Evolutionary conservation across 2,329 filamentous ascomycete species (phyloP), one percentile per base, ranked within the genome.

Genomic region (Penicillium crustosum): DNA sequence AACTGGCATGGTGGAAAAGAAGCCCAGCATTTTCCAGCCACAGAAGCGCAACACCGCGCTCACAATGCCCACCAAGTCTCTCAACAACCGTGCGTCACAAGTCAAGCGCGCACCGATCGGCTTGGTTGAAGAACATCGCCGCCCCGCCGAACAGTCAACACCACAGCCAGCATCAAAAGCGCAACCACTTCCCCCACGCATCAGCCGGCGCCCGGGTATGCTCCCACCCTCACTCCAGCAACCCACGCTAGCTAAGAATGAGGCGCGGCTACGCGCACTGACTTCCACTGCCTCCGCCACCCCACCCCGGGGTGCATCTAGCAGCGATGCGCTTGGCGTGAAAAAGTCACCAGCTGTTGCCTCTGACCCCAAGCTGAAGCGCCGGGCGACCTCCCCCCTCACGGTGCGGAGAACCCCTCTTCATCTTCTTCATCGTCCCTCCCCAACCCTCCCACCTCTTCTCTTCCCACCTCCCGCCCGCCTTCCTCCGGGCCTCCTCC

Each of bases 51-150:
- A 77, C 50, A 66, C 59, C 39, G 69, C 61, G 2, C 61, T 78
- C 13, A 69, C 72, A 3, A 66, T 74, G 29, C 78, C 78, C 21
- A 79, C 74, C 4, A 74, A 79, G 58, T 69, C 75, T 47, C 64
- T 80, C 25, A 74, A 72, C 43, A 75, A 67, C 50, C 70, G 68
- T 55, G 74, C 75, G 2, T 72, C 73, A 2, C 70, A 70, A 36
- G 69, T 79, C 17, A 72, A 61, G 21, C 70, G 71, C 48, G 76
- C 77, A 7, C 77, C 77, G 4, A 68, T 68, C 21, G 71, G 71
- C 9, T 66, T 80, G 23, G 68, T 80, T n/a, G 76, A 80, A 58
- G 72, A 73, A 39, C 74, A 77, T 53, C 72, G 73, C 21, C 70
- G 65, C 8, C 68, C 69, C 19, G 36, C 60, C 27, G 65, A 70